phyloP scores from a whole-genome alignment of 306 rosid species.

The Bauhinia variegata region DNA sequence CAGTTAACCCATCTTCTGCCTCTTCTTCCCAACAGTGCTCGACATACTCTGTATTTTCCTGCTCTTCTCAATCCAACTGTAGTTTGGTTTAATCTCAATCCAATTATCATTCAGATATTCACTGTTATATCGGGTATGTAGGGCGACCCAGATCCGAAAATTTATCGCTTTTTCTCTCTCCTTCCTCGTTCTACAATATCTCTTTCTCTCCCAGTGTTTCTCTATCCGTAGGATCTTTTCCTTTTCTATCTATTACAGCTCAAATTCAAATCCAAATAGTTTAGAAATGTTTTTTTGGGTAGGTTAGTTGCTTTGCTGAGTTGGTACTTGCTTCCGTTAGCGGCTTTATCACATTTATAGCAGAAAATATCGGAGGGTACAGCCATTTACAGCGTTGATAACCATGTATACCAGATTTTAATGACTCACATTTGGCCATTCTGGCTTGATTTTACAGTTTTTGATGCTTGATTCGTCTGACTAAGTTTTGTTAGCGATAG shows the following conservation, averaged over 20 bases:
- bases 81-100: not conserved
- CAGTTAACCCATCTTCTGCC: not conserved
- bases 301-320: slow-evolving; percentile 26
- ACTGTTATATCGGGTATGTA: slow-evolving; percentile 34
- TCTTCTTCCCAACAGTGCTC: not conserved
- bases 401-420: not conserved
- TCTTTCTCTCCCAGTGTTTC: not conserved
- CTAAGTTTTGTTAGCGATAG: not conserved
- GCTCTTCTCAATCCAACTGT: not conserved
- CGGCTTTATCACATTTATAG: slow-evolving; percentile 30
- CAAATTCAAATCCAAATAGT: slow-evolving; percentile 35
- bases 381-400: not conserved
- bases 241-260: slow-evolving; percentile 17
- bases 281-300: slow-evolving; percentile 2
- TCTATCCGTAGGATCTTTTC: slow-evolving; percentile 36
- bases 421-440: slow-evolving; percentile 20
- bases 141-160: slow-evolving; percentile 51
- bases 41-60: not conserved
- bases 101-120: not conserved
- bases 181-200: slow-evolving; percentile 1
- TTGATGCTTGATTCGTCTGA: slow-evolving; percentile 8
- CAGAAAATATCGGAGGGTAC: slow-evolving; percentile 16
- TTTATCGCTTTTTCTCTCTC: slow-evolving; percentile 32
- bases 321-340: slow-evolving; percentile 24
- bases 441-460: slow-evolving; percentile 24